Evolutionary conservation across 306 rosid genomes (phyloP), one percentile per base, ranked within the genome.

Genomic region (Vachellia pachyceras): DNA sequence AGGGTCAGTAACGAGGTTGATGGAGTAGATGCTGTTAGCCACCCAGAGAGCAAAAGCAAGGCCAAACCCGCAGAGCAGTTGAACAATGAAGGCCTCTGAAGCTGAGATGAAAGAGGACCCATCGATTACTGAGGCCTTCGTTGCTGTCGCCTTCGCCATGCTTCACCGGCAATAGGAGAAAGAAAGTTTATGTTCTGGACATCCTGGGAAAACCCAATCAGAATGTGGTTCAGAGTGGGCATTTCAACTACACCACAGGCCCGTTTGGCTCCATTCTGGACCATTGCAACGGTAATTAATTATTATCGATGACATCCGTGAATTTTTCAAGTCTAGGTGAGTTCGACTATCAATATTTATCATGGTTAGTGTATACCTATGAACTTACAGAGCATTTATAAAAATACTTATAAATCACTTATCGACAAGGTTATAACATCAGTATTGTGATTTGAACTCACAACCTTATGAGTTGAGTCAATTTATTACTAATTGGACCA

Each of bases 1-100:
- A 64, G 87, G 84, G 54, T 84, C 68, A 9, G 82, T 55, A 9
- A 87, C 55, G 36, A 87, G 84, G 40, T 81, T 5, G 71, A 78
- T 23, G 58, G 84, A 81, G 79, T 69, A 87, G 52, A 73, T 0
- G 40, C 18, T 75, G 33, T 55, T 23, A 15, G 87, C 80, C 2
- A 75, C 7, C n/a, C 17, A 84, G 41, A 84, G 64, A 4, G 90
- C 44, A 29, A 57, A 35, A 61, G 35, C 80, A 42, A 87, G 60
- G 12, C 82, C 86, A 11, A 79, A 5, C 10, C 20, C 80, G 29
- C 82, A 78, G 9, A 65, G 17, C 5, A 77, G 37, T 15, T 75
- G 85, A 5, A 78, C 72, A 40, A 69, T 39, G 10, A 81, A 46
- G 1, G 84, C 75, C 49, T 65, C 85, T 46, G 84, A 75, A 45